Base-by-base conservation (phyloP, 2,329 filamentous ascomycete species). In the Graphiopsis chlorocephala region DNA sequence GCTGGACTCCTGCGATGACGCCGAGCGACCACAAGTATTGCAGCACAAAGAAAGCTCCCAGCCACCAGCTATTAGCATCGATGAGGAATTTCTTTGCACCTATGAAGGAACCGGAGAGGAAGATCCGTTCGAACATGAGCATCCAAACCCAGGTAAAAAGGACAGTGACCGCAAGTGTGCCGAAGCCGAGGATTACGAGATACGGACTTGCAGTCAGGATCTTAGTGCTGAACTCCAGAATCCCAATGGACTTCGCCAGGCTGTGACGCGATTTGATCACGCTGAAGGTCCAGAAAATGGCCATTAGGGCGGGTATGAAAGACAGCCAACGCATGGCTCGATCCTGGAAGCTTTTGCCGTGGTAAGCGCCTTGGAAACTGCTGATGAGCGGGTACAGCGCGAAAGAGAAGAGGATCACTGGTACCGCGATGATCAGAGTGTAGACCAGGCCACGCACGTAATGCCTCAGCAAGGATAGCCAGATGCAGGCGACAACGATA, bases 131-230 rank as follows among this genome's bases (percentile, higher is more conserved):
- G 78, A 99, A 98, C 93, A 99, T 97, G 71, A 88, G 88, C 70
- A 98, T 87, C 95, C 95, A 99, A 7, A 91, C 78, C 95, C 95
- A 99, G 0, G 93, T 97, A 90, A 93, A 98, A 15, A 87, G 80
- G 11, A 97, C 90, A 50, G 96, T 90, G 28, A 88, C 81, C 7
- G 82, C 85, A 15, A 98, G 84, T 25, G 90, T 90, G 12, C 84
- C 87, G 72, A 97, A 89, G 2, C 95, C 95, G n/a, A 97, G 85
- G 1, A 91, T 76, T 35, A 98, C 83, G 23, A 99, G 84, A 2
- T 90, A 92, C 11, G 92, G 88, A 73, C 96, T 96, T 38, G 92
- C 90, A 7, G 89, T 87, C 17, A 99, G 82, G 65, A 99, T 96
- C 64, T 90, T 89, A 72, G 91, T 94, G 11, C 92, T 90, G 76